Conservation (phyloP, 164 flowering plant genomes). For the Amborella trichopoda region DNA sequence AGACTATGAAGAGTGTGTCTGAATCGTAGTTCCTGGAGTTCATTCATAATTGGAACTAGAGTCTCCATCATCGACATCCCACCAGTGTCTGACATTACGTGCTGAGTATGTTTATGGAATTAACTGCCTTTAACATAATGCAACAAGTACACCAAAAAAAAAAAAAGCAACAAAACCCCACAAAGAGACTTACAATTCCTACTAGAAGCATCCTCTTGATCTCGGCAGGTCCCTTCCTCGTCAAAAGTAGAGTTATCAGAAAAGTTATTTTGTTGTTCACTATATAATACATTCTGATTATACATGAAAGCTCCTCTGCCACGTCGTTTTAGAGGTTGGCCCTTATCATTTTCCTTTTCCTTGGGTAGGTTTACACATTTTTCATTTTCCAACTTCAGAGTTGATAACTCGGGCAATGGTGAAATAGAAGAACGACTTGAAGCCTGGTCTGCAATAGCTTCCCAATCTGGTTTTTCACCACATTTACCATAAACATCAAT, state of each 20-base stretch:
- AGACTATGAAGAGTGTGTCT: too few species aligned
- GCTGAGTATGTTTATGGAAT: neutral
- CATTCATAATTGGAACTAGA: too few species aligned
- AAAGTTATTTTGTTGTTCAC: constrained; percentile 39
- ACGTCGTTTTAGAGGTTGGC: constrained; percentile 43
- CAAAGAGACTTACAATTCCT: constrained; percentile 29
- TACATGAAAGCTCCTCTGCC: constrained; percentile 88
- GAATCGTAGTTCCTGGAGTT: too few species aligned
- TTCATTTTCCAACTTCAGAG: neutral
- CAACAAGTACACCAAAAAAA: constrained; percentile 1
- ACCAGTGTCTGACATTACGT: neutral
- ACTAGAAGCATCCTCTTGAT: constrained; percentile 14
- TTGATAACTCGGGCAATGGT: constrained; percentile 20
- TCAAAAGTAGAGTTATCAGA: constrained; percentile 17
- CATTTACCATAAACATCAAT: too few species aligned
- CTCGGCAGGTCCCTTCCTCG: constrained; percentile 14
- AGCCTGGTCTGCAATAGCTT: constrained; percentile 64
- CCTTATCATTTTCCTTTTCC: constrained; percentile 22
- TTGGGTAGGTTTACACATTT: neutral
- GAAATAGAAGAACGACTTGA: constrained; percentile 38
- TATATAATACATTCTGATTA: constrained; percentile 40
- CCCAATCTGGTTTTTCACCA: constrained; percentile 91
- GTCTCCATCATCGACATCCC: neutral
- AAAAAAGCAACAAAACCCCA: neutral
- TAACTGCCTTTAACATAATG: neutral